Conservation (phyloP, 169 alveolate genomes). For the Plasmodium ovale region DNA sequence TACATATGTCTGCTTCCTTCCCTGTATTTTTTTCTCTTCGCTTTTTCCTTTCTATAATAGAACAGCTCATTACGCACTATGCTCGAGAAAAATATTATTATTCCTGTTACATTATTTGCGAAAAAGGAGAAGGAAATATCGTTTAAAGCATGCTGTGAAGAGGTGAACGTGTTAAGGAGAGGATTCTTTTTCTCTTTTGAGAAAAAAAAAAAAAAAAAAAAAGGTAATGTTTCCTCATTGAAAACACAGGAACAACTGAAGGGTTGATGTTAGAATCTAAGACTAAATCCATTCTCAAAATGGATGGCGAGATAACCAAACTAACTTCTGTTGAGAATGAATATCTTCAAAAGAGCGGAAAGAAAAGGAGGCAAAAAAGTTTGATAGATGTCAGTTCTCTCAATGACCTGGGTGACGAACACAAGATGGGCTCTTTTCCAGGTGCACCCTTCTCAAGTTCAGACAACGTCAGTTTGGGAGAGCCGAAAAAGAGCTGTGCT, state of each 20-base stretch:
- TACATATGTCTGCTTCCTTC: too few species aligned
- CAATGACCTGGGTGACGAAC: not conserved
- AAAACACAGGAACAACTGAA: not conserved
- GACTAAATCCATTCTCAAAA: constrained; percentile 3
- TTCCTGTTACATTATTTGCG: too few species aligned
- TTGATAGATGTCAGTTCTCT: not conserved
- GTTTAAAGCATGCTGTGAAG: too few species aligned
- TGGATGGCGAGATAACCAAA: constrained; percentile 35
- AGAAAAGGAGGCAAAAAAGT: constrained; percentile 56
- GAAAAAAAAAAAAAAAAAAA: not conserved
- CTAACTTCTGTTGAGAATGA: constrained; percentile 63
- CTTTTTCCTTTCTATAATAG: too few species aligned
- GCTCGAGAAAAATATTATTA: too few species aligned
- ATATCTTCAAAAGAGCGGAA: constrained; percentile 51
- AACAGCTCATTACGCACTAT: too few species aligned
- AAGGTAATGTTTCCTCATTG: not conserved
- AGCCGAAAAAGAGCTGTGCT: not conserved
- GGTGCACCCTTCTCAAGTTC: not conserved
- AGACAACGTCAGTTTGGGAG: not conserved
- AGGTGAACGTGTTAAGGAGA: too few species aligned
- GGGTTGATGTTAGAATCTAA: too few species aligned
- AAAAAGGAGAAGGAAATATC: too few species aligned
- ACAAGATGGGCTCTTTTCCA: too few species aligned
- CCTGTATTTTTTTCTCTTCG: too few species aligned
- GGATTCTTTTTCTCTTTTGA: too few species aligned